Evolutionary conservation across 2,329 filamentous ascomycete genomes (phyloP), one percentile per base, ranked within the genome.

Genomic region (Didymella exigua): DNA sequence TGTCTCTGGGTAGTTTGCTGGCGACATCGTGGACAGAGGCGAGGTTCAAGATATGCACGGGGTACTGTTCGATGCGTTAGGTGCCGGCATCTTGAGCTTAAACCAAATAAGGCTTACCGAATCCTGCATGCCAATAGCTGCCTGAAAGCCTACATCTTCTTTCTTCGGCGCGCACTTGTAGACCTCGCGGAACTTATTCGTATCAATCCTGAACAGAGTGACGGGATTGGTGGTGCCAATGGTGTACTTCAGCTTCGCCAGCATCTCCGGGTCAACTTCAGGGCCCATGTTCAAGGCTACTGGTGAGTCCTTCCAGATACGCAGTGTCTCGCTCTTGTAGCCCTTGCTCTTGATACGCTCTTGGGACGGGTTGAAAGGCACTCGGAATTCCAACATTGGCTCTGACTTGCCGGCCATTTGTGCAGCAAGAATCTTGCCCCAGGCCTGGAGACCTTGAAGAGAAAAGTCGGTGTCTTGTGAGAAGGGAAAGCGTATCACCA

Each of bases 111-210:
- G 14, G 19, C 84, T 74, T 77, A 89, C 87, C 38, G 85, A 85
- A 70, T 91, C 89, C 58, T 88, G 85, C 68, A 90, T 90, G 44
- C 86, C 86, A 11, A 88, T 82, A 5, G 84, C 78, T 1, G 87
- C 84, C 67, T 89, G 84, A 61, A 87, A 88, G 0, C 86, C 86
- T 0, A 86, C 78, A 3, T 81, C 79, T 7, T 82, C 81, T 59
- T 81, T 80, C 14, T 73, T 78, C 0, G 88, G 87, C 8, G 87
- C 86, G 68, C 81, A 84, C 50, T 83, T 78, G 54, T 81, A 81
- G 2, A 91, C 85, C 58, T 86, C 78, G 23, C 88, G 79, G 47
- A 83, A 75, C 37, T 78, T 78, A 1, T 69, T 74, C 13, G 84
- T 83, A 66, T 90, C 84, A 60, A 89, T 79, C 54, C 89, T 82